These are phyloP conservation scores for Alternaria sp. DNA, from an alignment of 2,329 filamentous ascomycete species.

Conservation along the genomic window DNA sequence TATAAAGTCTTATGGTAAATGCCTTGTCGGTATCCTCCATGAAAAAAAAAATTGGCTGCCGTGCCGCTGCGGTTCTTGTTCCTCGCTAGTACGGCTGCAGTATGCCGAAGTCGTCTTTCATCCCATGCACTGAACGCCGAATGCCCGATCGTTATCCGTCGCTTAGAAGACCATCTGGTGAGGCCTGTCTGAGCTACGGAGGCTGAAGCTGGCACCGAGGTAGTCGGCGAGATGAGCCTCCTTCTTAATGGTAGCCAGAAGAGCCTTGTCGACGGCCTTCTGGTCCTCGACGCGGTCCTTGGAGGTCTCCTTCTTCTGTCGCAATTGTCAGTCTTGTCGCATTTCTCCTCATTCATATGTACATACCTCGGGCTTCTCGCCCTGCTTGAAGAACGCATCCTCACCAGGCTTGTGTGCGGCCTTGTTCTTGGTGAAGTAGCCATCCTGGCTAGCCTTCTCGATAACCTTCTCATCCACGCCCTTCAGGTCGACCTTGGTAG, in stretches of 20 bases:
- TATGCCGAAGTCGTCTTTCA: slow-evolving; percentile 53
- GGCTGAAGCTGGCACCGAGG: slow-evolving; percentile 94
- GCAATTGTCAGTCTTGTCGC: slow-evolving; percentile 28
- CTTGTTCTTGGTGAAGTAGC: slow-evolving; percentile 99
- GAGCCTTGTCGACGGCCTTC: slow-evolving; percentile 97
- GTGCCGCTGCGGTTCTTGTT: slow-evolving; percentile 46
- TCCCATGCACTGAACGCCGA: slow-evolving; percentile 54
- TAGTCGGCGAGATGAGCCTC: slow-evolving; percentile 92
- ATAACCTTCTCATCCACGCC: slow-evolving; percentile 76
- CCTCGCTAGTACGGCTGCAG: slow-evolving; percentile 53
- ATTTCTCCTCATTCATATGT: not conserved
- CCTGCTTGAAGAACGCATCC: slow-evolving; percentile 99
- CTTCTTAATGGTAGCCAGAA: slow-evolving; percentile 98
- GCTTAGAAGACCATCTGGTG: slow-evolving; percentile 99
- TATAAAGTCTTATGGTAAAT: slow-evolving; percentile 54
- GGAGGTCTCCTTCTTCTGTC: slow-evolving; percentile 93
- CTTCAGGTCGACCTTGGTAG: slow-evolving; percentile 81
- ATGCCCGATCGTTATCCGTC: slow-evolving; percentile 47
- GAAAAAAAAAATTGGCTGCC: slow-evolving; percentile 49
- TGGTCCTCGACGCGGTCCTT: slow-evolving; percentile 95
- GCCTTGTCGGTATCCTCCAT: slow-evolving; percentile 52
- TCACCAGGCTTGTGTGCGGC: slow-evolving; percentile 92
- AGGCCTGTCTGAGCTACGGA: slow-evolving; percentile 99
- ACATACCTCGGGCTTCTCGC: slow-evolving; percentile 95
- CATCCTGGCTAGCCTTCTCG: slow-evolving; percentile 80